These are phyloP conservation scores for Claviceps arundinis DNA, from an alignment of 2,329 filamentous ascomycete species.

Conservation along the genomic window DNA sequence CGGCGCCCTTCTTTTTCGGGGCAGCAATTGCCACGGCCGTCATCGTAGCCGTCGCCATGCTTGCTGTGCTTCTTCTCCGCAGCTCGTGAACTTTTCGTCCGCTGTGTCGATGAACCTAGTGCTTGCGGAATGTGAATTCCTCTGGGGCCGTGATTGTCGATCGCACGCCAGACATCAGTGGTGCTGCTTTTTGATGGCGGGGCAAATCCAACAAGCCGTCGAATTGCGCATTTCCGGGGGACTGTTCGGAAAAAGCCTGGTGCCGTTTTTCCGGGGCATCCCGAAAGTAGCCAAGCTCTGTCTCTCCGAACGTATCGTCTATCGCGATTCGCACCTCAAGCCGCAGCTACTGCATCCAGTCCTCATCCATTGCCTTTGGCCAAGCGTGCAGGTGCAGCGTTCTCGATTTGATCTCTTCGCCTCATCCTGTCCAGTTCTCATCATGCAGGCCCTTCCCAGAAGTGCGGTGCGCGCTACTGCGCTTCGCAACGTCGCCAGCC, in stretches of 20 bases:
- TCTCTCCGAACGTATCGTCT: conserved; percentile 5
- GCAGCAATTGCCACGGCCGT: conserved; percentile 49
- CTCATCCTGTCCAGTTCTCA: conserved; percentile 18
- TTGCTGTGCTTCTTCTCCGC: neutral
- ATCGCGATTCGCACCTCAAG: conserved; percentile 9
- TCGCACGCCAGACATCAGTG: neutral
- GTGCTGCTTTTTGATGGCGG: neutral
- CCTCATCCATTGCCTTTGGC: conserved; percentile 11
- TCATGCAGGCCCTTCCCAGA: conserved; percentile 78
- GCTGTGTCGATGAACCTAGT: neutral
- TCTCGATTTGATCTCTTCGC: conserved; percentile 2
- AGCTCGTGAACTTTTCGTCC: neutral
- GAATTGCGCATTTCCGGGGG: conserved; percentile 5
- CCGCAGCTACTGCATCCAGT: conserved; percentile 9
- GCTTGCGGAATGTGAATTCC: neutral
- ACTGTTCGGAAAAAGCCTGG: conserved; percentile 12
- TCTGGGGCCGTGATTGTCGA: neutral
- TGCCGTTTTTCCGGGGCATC: conserved; percentile 12
- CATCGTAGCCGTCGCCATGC: conserved; percentile 45
- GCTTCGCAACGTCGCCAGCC: conserved; percentile 50
- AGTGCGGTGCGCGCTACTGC: conserved; percentile 52
- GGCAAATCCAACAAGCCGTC: neutral
- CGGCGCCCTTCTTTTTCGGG: conserved; percentile 56
- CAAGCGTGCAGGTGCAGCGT: conserved; percentile 10
- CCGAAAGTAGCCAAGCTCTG: conserved; percentile 8